Evolutionary conservation across 805 yeast genomes (phyloP), one percentile per base, ranked within the genome.

Genomic region (Starmera amethionina): DNA sequence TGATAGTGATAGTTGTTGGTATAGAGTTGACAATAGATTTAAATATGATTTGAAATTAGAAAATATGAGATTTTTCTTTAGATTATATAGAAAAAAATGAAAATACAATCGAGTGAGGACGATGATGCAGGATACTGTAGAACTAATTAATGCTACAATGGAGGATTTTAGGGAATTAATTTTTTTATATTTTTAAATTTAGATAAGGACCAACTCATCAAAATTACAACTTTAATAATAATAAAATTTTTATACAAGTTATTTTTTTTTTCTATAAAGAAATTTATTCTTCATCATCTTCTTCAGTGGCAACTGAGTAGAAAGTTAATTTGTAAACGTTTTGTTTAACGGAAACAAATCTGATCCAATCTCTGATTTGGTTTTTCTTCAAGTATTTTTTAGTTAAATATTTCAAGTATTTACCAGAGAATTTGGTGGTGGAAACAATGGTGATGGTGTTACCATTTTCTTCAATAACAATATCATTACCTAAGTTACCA

Each of bases 321-420:
- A 90, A 90, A 73, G 93, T 89, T 77, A 90, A 80, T 72, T 84
- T 84, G 86, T 93, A 93, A 71, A 79, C 81, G 82, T 89, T 86
- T 73, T 85, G 84, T 77, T 88, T 83, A 65, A 83, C 81, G 55
- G 97, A 85, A 57, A 90, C 96, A 65, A 90, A 89, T 81, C 97
- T 93, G 74, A 90, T 89, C 97, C 97, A 90, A 79, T 93, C 97
- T 80, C 97, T 88, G 78, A 90, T 85, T 76, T 86, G 95, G 90
- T 89, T 87, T 86, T 93, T 93, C 95, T 90, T 94, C 75, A 93
- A 86, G 93, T 86, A 93, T 80, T 95, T 90, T 88, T 93, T 94
- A 65, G 97, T 86, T 69, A 93, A 78, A 94, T 93, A 93, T 80
- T 94, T 93, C 71, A 90, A 82, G 95, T 93, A 93, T 78, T 94